A percentile compares a stretch with the other conserved stretches of the same genome.
phyloP scores from a whole-genome alignment of 1,284 basidiomycete genomes.

The Vanrija sp. region DNA sequence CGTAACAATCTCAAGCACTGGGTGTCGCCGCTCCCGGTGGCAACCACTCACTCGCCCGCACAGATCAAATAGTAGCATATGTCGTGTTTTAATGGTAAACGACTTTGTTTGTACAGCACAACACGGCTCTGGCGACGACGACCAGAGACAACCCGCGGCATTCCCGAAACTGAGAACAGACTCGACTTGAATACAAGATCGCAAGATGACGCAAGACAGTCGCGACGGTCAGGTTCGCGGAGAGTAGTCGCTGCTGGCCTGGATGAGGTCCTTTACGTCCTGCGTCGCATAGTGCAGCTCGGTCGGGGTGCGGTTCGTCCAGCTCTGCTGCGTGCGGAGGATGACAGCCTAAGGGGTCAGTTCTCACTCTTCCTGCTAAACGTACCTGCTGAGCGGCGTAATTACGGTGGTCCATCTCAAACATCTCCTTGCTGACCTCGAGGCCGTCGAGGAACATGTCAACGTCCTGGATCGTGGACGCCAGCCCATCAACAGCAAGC shows the following conservation, averaged over 20 bases:
- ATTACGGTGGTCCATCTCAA: slow-evolving; percentile 83
- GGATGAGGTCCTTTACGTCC: slow-evolving; percentile 33
- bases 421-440: slow-evolving; percentile 82
- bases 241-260: slow-evolving; percentile 27
- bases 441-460: slow-evolving; percentile 77
- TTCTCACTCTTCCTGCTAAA: slow-evolving; percentile 8
- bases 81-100: too few species aligned
- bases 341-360: slow-evolving; percentile 70
- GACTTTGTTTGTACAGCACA: too few species aligned
- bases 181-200: too few species aligned
- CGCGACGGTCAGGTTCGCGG: not conserved
- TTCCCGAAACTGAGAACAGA: too few species aligned
- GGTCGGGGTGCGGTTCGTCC: slow-evolving; percentile 79
- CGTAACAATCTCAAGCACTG: too few species aligned
- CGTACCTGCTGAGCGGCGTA: slow-evolving; percentile 87
- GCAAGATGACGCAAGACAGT: too few species aligned
- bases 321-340: slow-evolving; percentile 83
- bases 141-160: too few species aligned
- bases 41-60: too few species aligned
- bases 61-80: too few species aligned
- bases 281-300: slow-evolving; percentile 80
- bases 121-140: too few species aligned
- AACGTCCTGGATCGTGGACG: slow-evolving; percentile 76
- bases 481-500: slow-evolving; percentile 68
- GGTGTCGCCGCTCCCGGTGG: too few species aligned